Conservation (phyloP, 352 stramenopile species). For the Phytophthora sansomeana region DNA sequence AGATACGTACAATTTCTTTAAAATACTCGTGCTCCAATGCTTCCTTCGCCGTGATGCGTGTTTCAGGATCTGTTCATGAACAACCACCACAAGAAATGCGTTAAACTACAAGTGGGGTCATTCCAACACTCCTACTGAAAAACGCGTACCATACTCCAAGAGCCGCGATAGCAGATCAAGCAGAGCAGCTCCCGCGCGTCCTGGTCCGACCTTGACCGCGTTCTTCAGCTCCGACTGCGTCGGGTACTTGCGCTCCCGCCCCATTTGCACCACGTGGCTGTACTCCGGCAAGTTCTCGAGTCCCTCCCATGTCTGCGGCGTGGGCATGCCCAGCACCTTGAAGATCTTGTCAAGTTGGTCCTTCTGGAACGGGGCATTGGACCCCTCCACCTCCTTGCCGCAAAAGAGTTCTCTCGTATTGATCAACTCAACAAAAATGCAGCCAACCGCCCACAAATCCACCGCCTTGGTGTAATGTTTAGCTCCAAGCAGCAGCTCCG, state of each 20-base stretch:
- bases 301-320: constrained; percentile 83
- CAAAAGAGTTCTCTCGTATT: constrained; percentile 90
- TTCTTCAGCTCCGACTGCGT: constrained; percentile 86
- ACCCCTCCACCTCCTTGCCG: constrained; percentile 88
- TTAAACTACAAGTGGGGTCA: background rate
- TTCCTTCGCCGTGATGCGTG: constrained; percentile 91
- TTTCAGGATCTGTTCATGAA: constrained; percentile 73
- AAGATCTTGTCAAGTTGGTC: constrained; percentile 93
- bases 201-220: constrained; percentile 84
- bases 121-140: background rate
- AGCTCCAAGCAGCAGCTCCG: constrained; percentile 93
- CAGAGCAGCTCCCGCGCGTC: constrained; percentile 72
- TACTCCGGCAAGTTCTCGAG: constrained; percentile 88
- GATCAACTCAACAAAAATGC: constrained; percentile 95
- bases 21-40: constrained; percentile 96
- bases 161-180: constrained; percentile 81
- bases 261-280: constrained; percentile 86
- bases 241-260: constrained; percentile 85
- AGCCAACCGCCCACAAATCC: constrained; percentile 97
- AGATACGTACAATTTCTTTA: constrained; percentile 77
- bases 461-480: constrained; percentile 95
- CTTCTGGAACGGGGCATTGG: constrained; percentile 91
- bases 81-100: background rate
- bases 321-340: constrained; percentile 90
- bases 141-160: constrained; percentile 79